phyloP scores from a whole-genome alignment of 805 yeast species.

The Candida ortonii region DNA sequence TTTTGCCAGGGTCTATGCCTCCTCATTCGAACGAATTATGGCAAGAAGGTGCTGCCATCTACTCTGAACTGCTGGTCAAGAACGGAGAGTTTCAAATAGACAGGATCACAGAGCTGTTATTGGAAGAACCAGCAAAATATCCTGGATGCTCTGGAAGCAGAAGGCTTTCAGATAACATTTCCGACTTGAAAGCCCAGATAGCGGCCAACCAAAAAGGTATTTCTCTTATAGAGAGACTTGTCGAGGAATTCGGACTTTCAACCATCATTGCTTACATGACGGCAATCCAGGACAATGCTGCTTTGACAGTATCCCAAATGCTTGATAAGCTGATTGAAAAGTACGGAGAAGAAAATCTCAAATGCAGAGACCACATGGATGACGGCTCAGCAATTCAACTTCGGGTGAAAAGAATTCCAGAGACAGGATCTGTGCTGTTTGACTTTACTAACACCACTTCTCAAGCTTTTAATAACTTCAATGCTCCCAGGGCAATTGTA shows the following conservation, averaged over 20 bases:
- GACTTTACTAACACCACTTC: slow-evolving; percentile 85
- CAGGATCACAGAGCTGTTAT: slow-evolving; percentile 56
- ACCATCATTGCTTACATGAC: slow-evolving; percentile 71
- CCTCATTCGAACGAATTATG: slow-evolving; percentile 80
- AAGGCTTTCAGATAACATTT: slow-evolving; percentile 75
- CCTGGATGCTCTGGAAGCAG: slow-evolving; percentile 92
- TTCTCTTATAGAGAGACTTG: slow-evolving; percentile 54
- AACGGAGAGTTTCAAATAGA: slow-evolving; percentile 75
- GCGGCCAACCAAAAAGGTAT: slow-evolving; percentile 91
- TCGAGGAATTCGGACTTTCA: slow-evolving; percentile 58
- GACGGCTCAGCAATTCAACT: slow-evolving; percentile 71
- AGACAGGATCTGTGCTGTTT: slow-evolving; percentile 58
- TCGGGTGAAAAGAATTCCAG: slow-evolving; percentile 44
- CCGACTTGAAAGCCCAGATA: slow-evolving; percentile 81
- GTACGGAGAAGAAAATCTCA: slow-evolving; percentile 38
- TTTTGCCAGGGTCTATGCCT: slow-evolving; percentile 92
- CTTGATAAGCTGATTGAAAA: slow-evolving; percentile 44
- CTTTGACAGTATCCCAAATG: slow-evolving; percentile 59
- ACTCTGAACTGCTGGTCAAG: slow-evolving; percentile 69
- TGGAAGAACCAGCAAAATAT: slow-evolving; percentile 70
- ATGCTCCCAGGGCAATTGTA: slow-evolving; percentile 90
- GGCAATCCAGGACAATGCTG: slow-evolving; percentile 80
- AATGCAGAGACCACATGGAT: slow-evolving; percentile 69
- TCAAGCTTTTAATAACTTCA: slow-evolving; percentile 86
- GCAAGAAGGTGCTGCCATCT: slow-evolving; percentile 90